Evolutionary conservation across 495 filamentous ascomycete genomes (phyloP), one percentile per base, ranked within the genome.

Genomic region (Letharia columbiana): DNA sequence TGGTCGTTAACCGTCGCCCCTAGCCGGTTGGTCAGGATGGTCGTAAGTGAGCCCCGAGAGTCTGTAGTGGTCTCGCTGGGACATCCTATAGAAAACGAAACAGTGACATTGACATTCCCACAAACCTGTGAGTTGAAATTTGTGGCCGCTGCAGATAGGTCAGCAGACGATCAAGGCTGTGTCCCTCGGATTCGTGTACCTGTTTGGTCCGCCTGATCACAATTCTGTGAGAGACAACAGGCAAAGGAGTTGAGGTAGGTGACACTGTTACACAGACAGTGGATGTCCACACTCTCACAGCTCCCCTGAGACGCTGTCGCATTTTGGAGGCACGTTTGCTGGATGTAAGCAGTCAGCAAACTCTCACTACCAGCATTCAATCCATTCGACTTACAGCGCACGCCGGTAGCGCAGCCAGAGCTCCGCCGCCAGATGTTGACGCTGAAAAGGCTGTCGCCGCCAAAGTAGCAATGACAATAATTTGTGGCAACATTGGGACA

Each of bases 181-280:
- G 0, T 52, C 20, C 8, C 15, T 39, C 23, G 11, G 18, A 15
- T 45, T 35, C 13, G n/a, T 60, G 40, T 67, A 73, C 71, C 68
- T 18, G 41, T 12, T 50, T 73, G 72, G 57, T 74, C 72, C n/a
- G 18, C 50, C 11, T 50, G 9, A 39, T 59, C 60, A 49, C 72
- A 73, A 31, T 61, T 59, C 57, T 57, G 60, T 4, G 69, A 64
- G 12, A 74, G 42, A 64, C 72, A 74, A 40, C 72, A 74, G 10
- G 64, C 63, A 39, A 74, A 57, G 28, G 60, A 40, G 47, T 68
- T 54, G 37, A 67, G 42, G 44, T 71, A 74, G 9, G 63, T n/a
- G 20, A 37, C 4, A 57, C 62, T 73, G 31, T 13, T 67, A 61
- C 72, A 74, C 17, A 72, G 60, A 23, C 72, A 74, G 65, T 57